Evolutionary conservation across 2,329 filamentous ascomycete species (phyloP).

Genomic region (Didymella arachidicola): DNA sequence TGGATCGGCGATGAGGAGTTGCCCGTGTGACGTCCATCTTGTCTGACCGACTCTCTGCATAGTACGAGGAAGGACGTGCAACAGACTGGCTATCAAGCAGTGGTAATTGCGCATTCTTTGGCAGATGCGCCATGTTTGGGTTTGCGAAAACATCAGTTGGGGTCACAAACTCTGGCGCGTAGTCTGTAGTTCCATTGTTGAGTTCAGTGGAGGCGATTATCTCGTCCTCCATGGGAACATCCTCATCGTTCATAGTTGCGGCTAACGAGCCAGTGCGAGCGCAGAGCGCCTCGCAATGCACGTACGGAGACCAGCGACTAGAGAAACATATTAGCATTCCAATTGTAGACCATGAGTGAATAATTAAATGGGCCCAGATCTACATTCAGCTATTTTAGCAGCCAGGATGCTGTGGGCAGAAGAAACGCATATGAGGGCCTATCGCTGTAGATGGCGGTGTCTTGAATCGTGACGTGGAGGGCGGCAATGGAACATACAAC

Average conservation of each 20-base stretch:
- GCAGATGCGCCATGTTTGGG: slow-evolving; percentile 21
- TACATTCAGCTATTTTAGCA: neutral
- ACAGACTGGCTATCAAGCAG: slow-evolving; percentile 31
- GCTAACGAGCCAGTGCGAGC: slow-evolving; percentile 21
- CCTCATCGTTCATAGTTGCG: slow-evolving; percentile 38
- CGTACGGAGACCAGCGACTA: slow-evolving; percentile 21
- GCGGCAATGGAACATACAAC: neutral
- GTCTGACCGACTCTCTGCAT: slow-evolving; percentile 28
- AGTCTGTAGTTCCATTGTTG: slow-evolving; percentile 33
- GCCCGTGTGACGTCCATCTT: slow-evolving; percentile 34
- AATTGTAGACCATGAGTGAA: neutral
- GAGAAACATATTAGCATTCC: neutral
- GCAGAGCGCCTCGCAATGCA: slow-evolving; percentile 30
- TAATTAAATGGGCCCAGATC: no score
- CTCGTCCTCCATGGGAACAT: slow-evolving; percentile 44
- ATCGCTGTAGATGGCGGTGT: neutral
- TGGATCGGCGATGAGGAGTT: slow-evolving; percentile 25
- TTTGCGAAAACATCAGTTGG: slow-evolving; percentile 40
- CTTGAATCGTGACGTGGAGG: neutral
- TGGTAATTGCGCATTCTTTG: slow-evolving; percentile 39
- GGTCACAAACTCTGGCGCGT: slow-evolving; percentile 35
- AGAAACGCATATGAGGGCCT: neutral
- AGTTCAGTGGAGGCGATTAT: slow-evolving; percentile 44
- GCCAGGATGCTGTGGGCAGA: neutral
- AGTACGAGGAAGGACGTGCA: slow-evolving; percentile 14